A percentile compares a stretch with the other conserved stretches of the same genome.
These are phyloP conservation scores for Alternaria gaisen DNA, from an alignment of 2,329 filamentous ascomycete species.

Conservation along the genomic window DNA sequence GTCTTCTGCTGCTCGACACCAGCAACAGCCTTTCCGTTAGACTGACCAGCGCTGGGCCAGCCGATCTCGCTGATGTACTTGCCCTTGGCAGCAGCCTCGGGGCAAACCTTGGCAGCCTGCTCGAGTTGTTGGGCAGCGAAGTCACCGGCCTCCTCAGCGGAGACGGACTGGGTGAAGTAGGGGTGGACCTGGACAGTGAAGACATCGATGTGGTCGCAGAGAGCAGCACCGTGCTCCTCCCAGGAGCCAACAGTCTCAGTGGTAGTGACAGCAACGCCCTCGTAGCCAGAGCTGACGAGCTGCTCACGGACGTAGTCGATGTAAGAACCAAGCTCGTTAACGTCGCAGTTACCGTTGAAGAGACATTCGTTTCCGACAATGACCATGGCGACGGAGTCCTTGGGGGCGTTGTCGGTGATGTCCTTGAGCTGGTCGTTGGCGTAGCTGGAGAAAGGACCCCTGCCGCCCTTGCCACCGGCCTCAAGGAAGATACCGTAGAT, in stretches of 20 bases:
- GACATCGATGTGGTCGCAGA: constrained; percentile 81
- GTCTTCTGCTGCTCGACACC: constrained; percentile 70
- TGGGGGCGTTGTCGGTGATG: constrained; percentile 74
- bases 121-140: constrained; percentile 80
- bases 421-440: constrained; percentile 77
- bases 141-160: constrained; percentile 71
- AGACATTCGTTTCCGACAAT: constrained; percentile 92
- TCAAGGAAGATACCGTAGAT: constrained; percentile 91
- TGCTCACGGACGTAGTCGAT: constrained; percentile 71
- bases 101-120: constrained; percentile 75
- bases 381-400: constrained; percentile 78
- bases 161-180: constrained; percentile 83
- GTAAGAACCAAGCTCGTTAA: constrained; percentile 72
- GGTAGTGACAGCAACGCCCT: constrained; percentile 73
- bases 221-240: constrained; percentile 65
- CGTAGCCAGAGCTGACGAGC: constrained; percentile 74
- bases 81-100: constrained; percentile 63
- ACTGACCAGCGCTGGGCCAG: constrained; percentile 77
- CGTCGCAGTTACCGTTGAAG: constrained; percentile 74
- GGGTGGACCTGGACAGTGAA: constrained; percentile 89
- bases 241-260: constrained; percentile 85
- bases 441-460: constrained; percentile 55
- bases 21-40: constrained; percentile 77
- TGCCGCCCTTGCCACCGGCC: constrained; percentile 59
- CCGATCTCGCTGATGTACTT: constrained; percentile 89